Conservation (phyloP, 768 basidiomycete species). For the Agaricus subrufescens region DNA sequence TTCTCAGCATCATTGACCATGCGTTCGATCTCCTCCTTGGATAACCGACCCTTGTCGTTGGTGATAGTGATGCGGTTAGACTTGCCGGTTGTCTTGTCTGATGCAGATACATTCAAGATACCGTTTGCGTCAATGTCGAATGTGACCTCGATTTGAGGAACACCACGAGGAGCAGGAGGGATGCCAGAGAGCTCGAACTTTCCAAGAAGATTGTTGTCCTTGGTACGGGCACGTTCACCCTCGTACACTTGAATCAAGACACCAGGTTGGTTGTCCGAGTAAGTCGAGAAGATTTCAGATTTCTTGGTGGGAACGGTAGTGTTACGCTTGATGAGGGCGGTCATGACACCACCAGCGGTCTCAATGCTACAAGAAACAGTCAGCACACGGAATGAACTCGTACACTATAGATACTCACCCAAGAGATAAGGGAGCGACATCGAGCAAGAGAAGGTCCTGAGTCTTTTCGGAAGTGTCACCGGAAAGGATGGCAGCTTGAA, state of each 20-base stretch:
- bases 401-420: slow-evolving; percentile 32
- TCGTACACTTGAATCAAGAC: slow-evolving; percentile 98
- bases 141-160: slow-evolving; percentile 95
- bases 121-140: slow-evolving; percentile 98
- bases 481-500: slow-evolving; percentile 96
- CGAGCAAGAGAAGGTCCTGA: slow-evolving; percentile 91
- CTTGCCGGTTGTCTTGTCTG: slow-evolving; percentile 97
- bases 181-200: slow-evolving; percentile 98
- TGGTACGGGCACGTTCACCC: slow-evolving; percentile 97
- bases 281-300: slow-evolving; percentile 97
- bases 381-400: slow-evolving; percentile 19
- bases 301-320: slow-evolving; percentile 99
- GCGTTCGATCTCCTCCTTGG: slow-evolving; percentile 97
- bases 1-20: slow-evolving; percentile 95
- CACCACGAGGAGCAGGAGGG: slow-evolving; percentile 94
- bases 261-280: slow-evolving; percentile 98
- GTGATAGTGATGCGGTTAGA: slow-evolving; percentile 92
- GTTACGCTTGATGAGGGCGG: slow-evolving; percentile 96
- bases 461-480: slow-evolving; percentile 99
- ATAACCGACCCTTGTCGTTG: slow-evolving; percentile 95
- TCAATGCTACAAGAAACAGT: slow-evolving; percentile 63
- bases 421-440: slow-evolving; percentile 84
- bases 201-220: slow-evolving; percentile 98
- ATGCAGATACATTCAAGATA: slow-evolving; percentile 92
- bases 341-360: slow-evolving; percentile 99